Evolutionary conservation across 495 filamentous ascomycete species (phyloP).

Genomic region (Sabuloglossum arenarium): DNA sequence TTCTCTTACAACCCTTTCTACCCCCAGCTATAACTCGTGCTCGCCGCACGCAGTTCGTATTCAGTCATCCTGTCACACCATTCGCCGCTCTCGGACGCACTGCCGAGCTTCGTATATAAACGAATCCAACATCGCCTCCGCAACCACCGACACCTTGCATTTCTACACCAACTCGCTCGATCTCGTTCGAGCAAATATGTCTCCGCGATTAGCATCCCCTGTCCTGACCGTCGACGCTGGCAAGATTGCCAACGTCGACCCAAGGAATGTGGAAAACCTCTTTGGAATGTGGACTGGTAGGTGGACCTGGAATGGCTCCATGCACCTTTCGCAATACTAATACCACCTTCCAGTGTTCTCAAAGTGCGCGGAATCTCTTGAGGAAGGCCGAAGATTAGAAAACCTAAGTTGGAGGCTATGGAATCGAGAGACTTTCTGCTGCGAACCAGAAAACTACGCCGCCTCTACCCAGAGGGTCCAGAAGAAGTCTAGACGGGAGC

Average conservation of each 20-base stretch:
- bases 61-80: not conserved
- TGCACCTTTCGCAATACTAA: not conserved
- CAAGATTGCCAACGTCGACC: conserved; percentile 86
- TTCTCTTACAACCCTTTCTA: not conserved
- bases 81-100: not conserved
- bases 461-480: conserved; percentile 9
- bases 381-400: conserved; percentile 78
- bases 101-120: not conserved
- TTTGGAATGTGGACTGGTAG: conserved; percentile 95
- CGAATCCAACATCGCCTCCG: not conserved
- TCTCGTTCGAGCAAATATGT: conserved; percentile 22
- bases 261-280: conserved; percentile 74
- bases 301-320: not conserved
- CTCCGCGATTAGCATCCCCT: conserved; percentile 39
- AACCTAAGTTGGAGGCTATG: conserved; percentile 93
- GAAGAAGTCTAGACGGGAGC: conserved; percentile 8
- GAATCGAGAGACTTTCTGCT: conserved; percentile 93
- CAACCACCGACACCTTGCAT: not conserved
- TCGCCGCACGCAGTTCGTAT: not conserved
- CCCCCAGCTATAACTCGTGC: not conserved
- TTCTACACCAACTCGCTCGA: not conserved
- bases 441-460: conserved; percentile 30
- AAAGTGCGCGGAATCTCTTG: conserved; percentile 82
- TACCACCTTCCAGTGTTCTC: conserved; percentile 53
- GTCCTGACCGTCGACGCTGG: conserved; percentile 69